Evolutionary conservation across 208 protist genomes (phyloP).

Genomic region (Wallacemonas sp.): DNA sequence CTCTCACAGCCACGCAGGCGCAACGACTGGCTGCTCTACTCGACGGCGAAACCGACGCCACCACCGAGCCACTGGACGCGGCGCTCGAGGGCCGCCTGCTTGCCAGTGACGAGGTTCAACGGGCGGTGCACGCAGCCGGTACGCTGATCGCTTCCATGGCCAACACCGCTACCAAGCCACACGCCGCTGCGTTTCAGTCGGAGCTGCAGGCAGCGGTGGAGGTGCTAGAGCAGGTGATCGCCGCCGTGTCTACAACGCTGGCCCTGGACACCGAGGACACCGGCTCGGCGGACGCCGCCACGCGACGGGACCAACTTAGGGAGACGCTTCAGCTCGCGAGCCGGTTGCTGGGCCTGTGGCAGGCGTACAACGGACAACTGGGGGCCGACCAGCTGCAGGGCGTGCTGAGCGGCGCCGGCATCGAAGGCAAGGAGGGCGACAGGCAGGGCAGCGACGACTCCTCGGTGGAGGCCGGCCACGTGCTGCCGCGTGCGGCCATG

Average conservation of each 20-base stretch:
- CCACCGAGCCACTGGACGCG: neutral
- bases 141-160: conserved; percentile 11
- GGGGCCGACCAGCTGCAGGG: neutral
- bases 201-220: conserved; percentile 5
- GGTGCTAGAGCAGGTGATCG: conserved; percentile 15
- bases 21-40: neutral
- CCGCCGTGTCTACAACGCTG: neutral
- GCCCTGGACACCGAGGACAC: neutral
- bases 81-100: neutral
- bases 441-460: neutral
- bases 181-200: too few relatives aligned
- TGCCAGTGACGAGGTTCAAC: conserved; percentile 12
- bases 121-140: conserved; percentile 13
- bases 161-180: neutral
- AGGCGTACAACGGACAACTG: neutral
- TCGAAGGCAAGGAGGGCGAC: too few relatives aligned
- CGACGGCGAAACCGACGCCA: neutral
- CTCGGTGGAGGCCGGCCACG: neutral
- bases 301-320: conserved; percentile 1
- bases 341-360: conserved; percentile 10
- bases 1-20: neutral
- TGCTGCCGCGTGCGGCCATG: neutral
- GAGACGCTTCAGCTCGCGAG: conserved; percentile 7
- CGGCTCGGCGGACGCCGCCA: neutral
- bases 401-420: too few relatives aligned